Conservation (phyloP, 2,329 filamentous ascomycete species). For the Tolypocladium cylindrosporum region DNA sequence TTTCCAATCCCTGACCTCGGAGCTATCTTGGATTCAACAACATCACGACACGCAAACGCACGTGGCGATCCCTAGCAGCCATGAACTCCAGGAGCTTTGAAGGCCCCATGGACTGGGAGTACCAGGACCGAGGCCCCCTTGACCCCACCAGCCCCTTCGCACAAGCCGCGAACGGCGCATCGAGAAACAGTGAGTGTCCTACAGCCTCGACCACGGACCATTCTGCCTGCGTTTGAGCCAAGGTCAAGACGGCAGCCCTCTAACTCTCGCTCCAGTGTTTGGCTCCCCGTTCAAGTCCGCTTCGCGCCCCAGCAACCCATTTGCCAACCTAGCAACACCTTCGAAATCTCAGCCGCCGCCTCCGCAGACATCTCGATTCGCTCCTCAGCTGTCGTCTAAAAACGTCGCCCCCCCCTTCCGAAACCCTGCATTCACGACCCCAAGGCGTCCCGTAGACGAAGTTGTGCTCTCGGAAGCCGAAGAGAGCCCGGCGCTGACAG, state of each 20-base stretch:
- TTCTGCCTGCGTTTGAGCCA: neutral
- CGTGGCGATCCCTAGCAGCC: constrained; percentile 1
- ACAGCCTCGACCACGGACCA: neutral
- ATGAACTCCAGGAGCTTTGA: constrained; percentile 50
- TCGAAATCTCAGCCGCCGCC: constrained; percentile 27
- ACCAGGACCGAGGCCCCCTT: constrained; percentile 44
- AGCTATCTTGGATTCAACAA: neutral
- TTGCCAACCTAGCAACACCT: constrained; percentile 26
- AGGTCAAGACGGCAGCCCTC: constrained; percentile 1
- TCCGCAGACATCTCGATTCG: constrained; percentile 36
- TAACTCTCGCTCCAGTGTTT: constrained; percentile 21
- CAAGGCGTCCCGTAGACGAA: constrained; percentile 46
- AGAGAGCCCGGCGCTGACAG: constrained; percentile 49
- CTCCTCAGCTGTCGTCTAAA: constrained; percentile 29
- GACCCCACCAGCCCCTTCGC: constrained; percentile 54
- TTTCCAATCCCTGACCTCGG: neutral
- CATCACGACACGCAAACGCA: neutral
- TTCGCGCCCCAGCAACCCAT: constrained; percentile 20
- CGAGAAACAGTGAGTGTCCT: constrained; percentile 29
- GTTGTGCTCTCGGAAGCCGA: constrained; percentile 46
- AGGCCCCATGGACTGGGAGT: constrained; percentile 59
- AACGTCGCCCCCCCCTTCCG: constrained; percentile 44
- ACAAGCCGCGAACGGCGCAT: constrained; percentile 33
- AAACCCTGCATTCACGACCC: constrained; percentile 56
- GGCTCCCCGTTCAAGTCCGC: constrained; percentile 26